These are phyloP conservation scores for Claviceps pusilla DNA, from an alignment of 2,329 filamentous ascomycete genomes.

Conservation along the genomic window DNA sequence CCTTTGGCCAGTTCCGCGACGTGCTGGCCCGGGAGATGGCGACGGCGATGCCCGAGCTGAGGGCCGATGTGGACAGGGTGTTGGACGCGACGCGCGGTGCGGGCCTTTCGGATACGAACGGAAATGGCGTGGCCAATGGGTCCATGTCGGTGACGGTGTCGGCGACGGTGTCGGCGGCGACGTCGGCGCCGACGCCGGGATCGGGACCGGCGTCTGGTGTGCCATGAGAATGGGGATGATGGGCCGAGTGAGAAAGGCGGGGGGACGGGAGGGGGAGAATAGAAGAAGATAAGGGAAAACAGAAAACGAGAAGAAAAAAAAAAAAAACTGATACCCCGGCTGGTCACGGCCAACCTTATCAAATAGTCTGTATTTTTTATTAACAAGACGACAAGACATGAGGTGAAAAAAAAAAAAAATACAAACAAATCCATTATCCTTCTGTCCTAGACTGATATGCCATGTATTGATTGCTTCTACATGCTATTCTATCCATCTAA, in stretches of 20 bases:
- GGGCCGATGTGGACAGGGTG: constrained; percentile 35
- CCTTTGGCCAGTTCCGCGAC: constrained; percentile 47
- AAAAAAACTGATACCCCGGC: neutral
- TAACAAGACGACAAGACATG: neutral
- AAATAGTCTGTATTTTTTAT: neutral
- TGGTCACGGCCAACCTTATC: neutral
- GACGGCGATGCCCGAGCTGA: constrained; percentile 43
- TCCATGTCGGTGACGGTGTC: no score
- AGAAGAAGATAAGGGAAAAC: neutral
- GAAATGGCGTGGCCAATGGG: neutral
- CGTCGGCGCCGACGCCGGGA: neutral
- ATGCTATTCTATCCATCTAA: neutral
- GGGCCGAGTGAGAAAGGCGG: neutral
- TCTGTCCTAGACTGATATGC: neutral
- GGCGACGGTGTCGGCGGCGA: no score
- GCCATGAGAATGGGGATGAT: no score
- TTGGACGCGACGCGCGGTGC: constrained; percentile 30
- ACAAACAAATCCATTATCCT: neutral
- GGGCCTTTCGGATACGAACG: neutral
- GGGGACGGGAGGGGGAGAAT: neutral
- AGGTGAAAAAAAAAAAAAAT: neutral
- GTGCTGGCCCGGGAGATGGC: constrained; percentile 44
- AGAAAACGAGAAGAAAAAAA: neutral
- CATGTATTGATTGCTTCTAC: constrained; percentile 1
- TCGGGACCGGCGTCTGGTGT: neutral